A percentile compares a stretch with the other conserved stretches of the same genome.
These are phyloP conservation scores for Penicillium paneum DNA, from an alignment of 2,329 filamentous ascomycete genomes.

Conservation along the genomic window DNA sequence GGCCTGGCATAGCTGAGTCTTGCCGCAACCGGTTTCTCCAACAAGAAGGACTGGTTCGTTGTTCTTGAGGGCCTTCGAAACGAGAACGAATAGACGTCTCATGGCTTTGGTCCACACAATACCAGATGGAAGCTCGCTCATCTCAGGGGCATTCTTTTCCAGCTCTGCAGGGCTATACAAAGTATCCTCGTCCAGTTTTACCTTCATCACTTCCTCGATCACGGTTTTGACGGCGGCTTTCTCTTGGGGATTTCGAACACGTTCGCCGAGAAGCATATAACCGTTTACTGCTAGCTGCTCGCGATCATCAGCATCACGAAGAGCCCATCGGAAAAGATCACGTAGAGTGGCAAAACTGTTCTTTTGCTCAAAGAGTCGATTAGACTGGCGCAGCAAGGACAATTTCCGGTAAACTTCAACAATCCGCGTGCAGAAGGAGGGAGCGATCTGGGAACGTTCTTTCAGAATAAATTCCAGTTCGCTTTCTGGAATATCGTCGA, in stretches of 20 bases:
- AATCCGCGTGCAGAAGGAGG: slow-evolving; percentile 86
- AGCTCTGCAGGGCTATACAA: slow-evolving; percentile 66
- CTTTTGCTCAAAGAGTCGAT: slow-evolving; percentile 90
- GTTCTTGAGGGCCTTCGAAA: slow-evolving; percentile 80
- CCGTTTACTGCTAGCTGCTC: slow-evolving; percentile 89
- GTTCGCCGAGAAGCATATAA: slow-evolving; percentile 92
- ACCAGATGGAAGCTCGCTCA: slow-evolving; percentile 29
- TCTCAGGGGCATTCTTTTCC: slow-evolving; percentile 54
- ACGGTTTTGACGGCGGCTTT: slow-evolving; percentile 77
- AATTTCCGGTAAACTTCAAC: slow-evolving; percentile 93
- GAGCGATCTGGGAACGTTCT: slow-evolving; percentile 80
- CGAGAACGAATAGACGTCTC: slow-evolving; percentile 83
- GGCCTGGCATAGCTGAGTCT: slow-evolving; percentile 93
- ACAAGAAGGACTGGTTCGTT: slow-evolving; percentile 93
- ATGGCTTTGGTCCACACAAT: slow-evolving; percentile 96
- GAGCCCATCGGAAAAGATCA: slow-evolving; percentile 93
- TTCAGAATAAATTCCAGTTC: slow-evolving; percentile 91
- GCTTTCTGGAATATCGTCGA: slow-evolving; percentile 94
- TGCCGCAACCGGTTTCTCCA: slow-evolving; percentile 95
- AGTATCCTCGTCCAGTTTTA: slow-evolving; percentile 68
- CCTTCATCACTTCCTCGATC: slow-evolving; percentile 87
- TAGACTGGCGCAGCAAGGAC: slow-evolving; percentile 83
- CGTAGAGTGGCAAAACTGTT: slow-evolving; percentile 94
- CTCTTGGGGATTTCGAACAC: slow-evolving; percentile 88
- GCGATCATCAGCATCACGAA: slow-evolving; percentile 76